Percentiles rank a stretch among this genome's conserved stretches.
phyloP scores from a whole-genome alignment of 1,284 basidiomycete species.

The Microbotryomycetes sp. region DNA sequence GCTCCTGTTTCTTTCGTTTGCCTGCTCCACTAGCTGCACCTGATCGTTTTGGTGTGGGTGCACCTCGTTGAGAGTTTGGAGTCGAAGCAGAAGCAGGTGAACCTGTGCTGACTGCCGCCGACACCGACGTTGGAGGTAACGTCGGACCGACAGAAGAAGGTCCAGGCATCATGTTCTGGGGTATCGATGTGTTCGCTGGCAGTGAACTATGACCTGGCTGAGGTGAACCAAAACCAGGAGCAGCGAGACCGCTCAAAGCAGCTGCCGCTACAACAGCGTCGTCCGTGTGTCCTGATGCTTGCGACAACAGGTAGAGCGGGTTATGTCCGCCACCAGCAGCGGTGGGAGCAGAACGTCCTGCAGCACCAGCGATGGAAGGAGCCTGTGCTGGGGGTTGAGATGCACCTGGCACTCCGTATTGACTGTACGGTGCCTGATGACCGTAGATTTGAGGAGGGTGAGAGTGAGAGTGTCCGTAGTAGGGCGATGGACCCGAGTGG shows the following conservation, averaged over 20 bases:
- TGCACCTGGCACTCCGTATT: conserved; percentile 7
- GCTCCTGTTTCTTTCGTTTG: conserved; percentile 42
- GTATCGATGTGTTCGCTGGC: neutral
- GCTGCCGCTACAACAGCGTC: conserved; percentile 32
- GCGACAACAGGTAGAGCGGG: conserved; percentile 41
- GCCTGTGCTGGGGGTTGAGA: conserved; percentile 16
- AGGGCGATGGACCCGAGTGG: neutral
- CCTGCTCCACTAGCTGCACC: conserved; percentile 11
- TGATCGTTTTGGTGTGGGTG: conserved; percentile 12
- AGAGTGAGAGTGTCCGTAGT: neutral
- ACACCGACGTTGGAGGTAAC: neutral
- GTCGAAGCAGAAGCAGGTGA: neutral
- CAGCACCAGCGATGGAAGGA: conserved; percentile 6
- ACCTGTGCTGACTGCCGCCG: neutral
- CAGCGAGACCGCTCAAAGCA: conserved; percentile 37
- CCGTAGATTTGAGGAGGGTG: neutral
- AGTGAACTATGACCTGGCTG: neutral
- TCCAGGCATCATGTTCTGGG: conserved; percentile 4
- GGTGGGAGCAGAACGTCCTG: conserved; percentile 59
- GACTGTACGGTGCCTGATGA: conserved; percentile 1
- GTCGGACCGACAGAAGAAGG: neutral
- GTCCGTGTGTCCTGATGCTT: conserved; percentile 22
- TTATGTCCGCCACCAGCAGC: conserved; percentile 22
- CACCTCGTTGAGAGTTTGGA: neutral
- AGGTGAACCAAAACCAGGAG: conserved; percentile 9